Conservation (phyloP, 345 rosid genomes). For the Citrus mangshanensis region DNA sequence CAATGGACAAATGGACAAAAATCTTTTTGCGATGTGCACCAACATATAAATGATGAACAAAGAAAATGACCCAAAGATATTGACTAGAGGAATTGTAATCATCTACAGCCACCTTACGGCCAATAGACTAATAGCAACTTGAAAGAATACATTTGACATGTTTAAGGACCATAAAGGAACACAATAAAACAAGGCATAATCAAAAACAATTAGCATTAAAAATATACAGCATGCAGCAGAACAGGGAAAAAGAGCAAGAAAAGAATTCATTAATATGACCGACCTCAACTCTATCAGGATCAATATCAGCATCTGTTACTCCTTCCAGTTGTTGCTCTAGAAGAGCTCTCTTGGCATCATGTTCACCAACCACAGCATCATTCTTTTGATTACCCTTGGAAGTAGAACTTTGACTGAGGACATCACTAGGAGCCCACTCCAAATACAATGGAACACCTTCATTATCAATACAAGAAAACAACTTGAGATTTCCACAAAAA, state of each 20-base stretch:
- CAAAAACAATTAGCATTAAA: background rate
- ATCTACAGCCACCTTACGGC: background rate
- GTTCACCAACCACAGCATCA: constrained; percentile 45
- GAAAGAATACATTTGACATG: background rate
- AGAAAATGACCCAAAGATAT: background rate
- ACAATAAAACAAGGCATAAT: background rate
- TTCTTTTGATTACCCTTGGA: constrained; percentile 34
- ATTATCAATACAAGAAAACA: constrained; percentile 13
- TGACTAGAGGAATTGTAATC: background rate
- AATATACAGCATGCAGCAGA: background rate
- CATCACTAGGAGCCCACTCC: constrained; percentile 91
- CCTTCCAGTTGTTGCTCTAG: constrained; percentile 69
- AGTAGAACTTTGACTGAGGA: constrained; percentile 44
- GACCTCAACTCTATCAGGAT: constrained; percentile 87
- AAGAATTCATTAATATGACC: constrained; percentile 1
- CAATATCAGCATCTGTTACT: constrained; percentile 50
- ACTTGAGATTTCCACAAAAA: constrained; percentile 9
- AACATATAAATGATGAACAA: background rate
- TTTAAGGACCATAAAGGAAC: background rate
- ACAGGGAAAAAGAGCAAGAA: background rate
- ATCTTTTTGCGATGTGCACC: background rate
- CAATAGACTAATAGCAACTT: background rate
- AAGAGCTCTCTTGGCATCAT: constrained; percentile 55
- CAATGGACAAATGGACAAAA: background rate
- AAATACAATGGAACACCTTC: constrained; percentile 84